phyloP scores from a whole-genome alignment of 345 rosid genomes.

The Punica granatum region DNA sequence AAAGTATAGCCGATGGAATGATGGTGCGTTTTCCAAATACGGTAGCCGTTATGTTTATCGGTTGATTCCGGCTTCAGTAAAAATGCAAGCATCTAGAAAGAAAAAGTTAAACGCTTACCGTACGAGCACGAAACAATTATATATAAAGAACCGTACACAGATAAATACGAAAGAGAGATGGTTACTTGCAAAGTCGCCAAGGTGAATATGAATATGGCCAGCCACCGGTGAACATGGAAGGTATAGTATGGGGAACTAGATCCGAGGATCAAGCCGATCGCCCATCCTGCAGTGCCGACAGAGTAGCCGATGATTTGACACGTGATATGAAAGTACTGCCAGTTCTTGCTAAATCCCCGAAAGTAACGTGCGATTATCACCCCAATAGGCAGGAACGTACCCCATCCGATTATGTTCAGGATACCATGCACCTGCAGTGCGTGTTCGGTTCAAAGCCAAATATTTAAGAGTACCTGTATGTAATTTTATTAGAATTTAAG shows the following conservation, averaged over 20 bases:
- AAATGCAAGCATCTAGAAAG: conserved; percentile 32
- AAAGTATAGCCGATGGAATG: conserved; percentile 41
- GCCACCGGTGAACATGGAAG: conserved; percentile 27
- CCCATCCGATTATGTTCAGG: conserved; percentile 48
- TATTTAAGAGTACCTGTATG: too few relatives aligned
- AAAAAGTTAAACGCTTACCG: neutral
- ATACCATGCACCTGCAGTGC: conserved; percentile 41
- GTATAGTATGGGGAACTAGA: conserved; percentile 23
- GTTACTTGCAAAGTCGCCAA: conserved; percentile 44
- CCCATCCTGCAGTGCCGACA: conserved; percentile 36
- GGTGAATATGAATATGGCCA: conserved; percentile 33
- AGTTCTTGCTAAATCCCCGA: conserved; percentile 1
- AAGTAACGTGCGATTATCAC: conserved; percentile 40
- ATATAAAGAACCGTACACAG: neutral
- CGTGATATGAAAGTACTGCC: conserved; percentile 21
- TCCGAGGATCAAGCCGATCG: conserved; percentile 38
- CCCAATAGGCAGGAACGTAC: conserved; percentile 38
- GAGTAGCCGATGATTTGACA: conserved; percentile 39
- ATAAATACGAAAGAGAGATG: neutral
- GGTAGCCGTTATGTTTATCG: conserved; percentile 33
- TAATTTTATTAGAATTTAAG: too few relatives aligned
- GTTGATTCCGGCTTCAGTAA: conserved; percentile 16
- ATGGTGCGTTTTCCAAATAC: conserved; percentile 57
- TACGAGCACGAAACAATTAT: neutral
- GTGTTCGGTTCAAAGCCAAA: neutral